phyloP scores from a whole-genome alignment of 225 moss, liverwort and hornwort genomes.

The Marchantia polymorpha region DNA sequence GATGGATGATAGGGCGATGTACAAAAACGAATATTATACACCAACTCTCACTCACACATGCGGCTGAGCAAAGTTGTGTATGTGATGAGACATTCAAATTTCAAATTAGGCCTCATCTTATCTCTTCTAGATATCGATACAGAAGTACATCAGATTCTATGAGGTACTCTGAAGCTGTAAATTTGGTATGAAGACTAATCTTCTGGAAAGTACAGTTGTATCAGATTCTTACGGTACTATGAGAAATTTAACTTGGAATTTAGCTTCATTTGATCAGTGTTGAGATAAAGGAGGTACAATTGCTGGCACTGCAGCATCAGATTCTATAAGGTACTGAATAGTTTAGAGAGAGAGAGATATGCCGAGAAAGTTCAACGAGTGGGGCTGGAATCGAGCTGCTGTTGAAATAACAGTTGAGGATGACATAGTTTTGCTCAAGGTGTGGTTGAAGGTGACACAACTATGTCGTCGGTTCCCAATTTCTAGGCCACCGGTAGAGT shows the following conservation, averaged over 20 bases:
- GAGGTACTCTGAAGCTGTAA: background rate
- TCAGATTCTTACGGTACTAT: background rate
- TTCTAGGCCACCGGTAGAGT: background rate
- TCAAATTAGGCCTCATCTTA: too few relatives aligned
- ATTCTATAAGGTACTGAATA: background rate
- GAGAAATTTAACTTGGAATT: background rate
- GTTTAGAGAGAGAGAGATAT: background rate
- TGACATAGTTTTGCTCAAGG: background rate
- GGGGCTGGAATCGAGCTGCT: background rate
- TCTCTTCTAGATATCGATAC: too few relatives aligned
- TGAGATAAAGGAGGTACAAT: background rate
- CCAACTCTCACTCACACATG: constrained; percentile 4
- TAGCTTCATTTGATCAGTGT: background rate
- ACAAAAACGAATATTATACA: background rate
- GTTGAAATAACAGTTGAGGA: background rate
- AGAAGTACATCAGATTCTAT: background rate
- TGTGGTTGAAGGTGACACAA: background rate
- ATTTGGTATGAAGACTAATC: background rate
- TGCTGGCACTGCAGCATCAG: background rate
- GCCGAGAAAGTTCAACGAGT: background rate
- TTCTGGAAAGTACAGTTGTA: background rate
- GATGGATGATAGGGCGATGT: constrained; percentile 4
- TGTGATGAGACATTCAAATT: background rate
- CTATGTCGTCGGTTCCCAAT: background rate
- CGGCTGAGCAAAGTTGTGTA: background rate